Evolutionary conservation across 225 moss, liverwort and hornwort genomes (phyloP), one percentile per base, ranked within the genome.

Genomic region (Thuidium tamariscinum): DNA sequence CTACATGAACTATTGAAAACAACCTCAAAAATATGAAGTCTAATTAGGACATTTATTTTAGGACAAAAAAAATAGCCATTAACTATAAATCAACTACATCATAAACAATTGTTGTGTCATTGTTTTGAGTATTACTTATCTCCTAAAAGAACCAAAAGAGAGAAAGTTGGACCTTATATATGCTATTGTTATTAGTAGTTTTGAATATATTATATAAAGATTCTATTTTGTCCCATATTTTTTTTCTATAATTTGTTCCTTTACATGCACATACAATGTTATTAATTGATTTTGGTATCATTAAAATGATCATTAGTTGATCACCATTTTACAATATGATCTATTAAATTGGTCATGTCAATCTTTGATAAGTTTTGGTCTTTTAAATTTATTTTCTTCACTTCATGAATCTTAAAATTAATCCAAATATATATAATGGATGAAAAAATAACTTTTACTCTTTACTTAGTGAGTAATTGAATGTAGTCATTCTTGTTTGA

Each of bases 81-180:
- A 39, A 23, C 6, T 7, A 68, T 39, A 23, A 39, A 2, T 42
- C 14, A 42, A 41, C 5, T 41, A 69, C 15, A 42, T 42, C 9
- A 42, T 29, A 7, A 69, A 41, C 3, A 66, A 36, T 2, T 41
- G 5, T 20, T 7, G 13, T 68, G 0, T 25, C 7, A 68, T 39
- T 41, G 1, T 44, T 29, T 41, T 1, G 1, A 69, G 3, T 2
- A 41, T 69, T 41, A 2, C 26, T 25, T 69, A 69, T n/a, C 26
- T 39, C 23, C 14, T 68, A 25, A 23, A 41, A 25, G 1, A 41
- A 8, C 1, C 9, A 26, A 8, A 42, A 9, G 0, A 0, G 3
- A 42, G 8, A 0, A 42, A 69, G 0, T 26, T 26, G 0, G 26
- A 1, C 7, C 15, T 41, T 41, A 8, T 41, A 1, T n/a, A n/a